phyloP scores from a whole-genome alignment of 441 rosid genomes.

The Omphalea diandra region DNA sequence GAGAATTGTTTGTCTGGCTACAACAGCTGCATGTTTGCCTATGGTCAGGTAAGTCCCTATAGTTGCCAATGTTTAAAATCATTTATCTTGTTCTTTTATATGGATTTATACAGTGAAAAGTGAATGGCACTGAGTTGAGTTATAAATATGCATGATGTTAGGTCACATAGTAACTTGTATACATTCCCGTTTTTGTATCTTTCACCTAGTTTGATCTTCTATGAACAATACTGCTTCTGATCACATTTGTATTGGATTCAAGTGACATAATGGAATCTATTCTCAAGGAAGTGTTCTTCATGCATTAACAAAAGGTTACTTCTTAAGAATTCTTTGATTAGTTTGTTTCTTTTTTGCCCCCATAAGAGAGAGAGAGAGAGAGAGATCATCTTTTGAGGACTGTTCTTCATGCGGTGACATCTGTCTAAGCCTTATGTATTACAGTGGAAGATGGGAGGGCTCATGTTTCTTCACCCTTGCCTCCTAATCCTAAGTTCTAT shows the following conservation, averaged over 20 bases:
- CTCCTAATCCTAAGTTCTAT: neutral
- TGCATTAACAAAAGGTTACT: too few relatives aligned
- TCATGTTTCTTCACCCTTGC: neutral
- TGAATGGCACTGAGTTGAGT: neutral
- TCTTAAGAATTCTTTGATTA: too few relatives aligned
- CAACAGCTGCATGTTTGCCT: conserved; percentile 98
- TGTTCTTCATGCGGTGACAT: too few relatives aligned
- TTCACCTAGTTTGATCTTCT: too few relatives aligned
- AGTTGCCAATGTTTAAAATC: neutral
- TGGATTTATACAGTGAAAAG: neutral
- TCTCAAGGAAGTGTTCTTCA: neutral
- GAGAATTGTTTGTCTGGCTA: conserved; percentile 99
- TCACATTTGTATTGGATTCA: too few relatives aligned
- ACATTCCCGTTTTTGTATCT: neutral
- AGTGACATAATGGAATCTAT: neutral
- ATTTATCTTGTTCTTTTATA: neutral
- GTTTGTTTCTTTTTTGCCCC: neutral
- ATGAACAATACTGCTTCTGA: too few relatives aligned
- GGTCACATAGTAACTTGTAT: neutral
- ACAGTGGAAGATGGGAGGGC: neutral
- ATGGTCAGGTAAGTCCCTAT: conserved; percentile 74
- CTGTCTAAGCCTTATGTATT: too few relatives aligned
- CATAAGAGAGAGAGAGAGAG: neutral
- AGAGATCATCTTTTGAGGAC: too few relatives aligned
- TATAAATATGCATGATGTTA: neutral